Conservation (phyloP, 352 stramenopile species). For the Lagenidium sp. region DNA sequence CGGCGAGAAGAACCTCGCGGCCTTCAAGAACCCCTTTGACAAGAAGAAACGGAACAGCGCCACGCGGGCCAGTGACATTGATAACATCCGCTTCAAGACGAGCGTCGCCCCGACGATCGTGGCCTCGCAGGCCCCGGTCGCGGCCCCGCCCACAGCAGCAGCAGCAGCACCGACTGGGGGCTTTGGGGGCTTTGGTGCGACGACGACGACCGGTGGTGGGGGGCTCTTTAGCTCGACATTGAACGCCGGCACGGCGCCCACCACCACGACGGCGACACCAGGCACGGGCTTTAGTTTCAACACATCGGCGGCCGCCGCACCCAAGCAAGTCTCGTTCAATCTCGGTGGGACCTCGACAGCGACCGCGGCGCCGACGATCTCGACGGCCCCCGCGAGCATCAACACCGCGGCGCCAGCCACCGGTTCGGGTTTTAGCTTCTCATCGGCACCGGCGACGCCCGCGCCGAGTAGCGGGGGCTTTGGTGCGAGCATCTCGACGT, state of each 20-base stretch:
- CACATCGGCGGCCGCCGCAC: conserved; percentile 8
- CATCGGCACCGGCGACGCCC: conserved; percentile 15
- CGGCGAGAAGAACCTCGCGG: conserved; percentile 44
- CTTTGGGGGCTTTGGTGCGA: conserved; percentile 24
- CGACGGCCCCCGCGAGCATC: neutral
- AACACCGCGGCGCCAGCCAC: conserved; percentile 4
- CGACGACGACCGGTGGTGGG: conserved; percentile 9
- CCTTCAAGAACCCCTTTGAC: conserved; percentile 69
- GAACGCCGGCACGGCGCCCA: neutral
- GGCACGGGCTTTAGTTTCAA: conserved; percentile 38
- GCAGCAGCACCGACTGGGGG: conserved; percentile 11
- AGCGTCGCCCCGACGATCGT: conserved; percentile 66
- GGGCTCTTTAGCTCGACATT: conserved; percentile 9
- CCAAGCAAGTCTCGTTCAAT: conserved; percentile 67
- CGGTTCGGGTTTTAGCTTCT: conserved; percentile 11
- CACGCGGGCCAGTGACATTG: conserved; percentile 37
- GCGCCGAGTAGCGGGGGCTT: conserved; percentile 28
- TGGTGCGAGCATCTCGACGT: conserved; percentile 22
- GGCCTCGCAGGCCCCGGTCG: conserved; percentile 5
- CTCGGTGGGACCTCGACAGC: neutral
- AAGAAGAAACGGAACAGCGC: conserved; percentile 65
- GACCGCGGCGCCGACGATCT: neutral
- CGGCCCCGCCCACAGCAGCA: conserved; percentile 7
- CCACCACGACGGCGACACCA: conserved; percentile 3
- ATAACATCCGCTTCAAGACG: conserved; percentile 74